Evolutionary conservation across 306 rosid species (phyloP).

Genomic region (Lathyrus aphaca): DNA sequence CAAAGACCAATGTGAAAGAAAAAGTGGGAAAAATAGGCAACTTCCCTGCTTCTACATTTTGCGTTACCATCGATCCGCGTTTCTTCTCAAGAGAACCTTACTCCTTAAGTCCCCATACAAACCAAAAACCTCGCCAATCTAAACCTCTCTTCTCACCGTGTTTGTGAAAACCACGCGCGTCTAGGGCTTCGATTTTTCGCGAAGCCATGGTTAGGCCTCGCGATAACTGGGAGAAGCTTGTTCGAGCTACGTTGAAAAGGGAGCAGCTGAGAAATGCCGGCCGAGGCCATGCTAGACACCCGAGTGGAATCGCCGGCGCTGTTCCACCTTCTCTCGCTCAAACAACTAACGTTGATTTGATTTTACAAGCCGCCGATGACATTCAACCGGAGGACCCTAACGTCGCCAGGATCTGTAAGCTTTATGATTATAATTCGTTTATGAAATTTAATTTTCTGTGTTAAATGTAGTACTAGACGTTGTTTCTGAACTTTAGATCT

Average conservation of each 20-base stretch:
- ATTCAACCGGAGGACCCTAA: constrained; percentile 77
- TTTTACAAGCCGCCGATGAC: constrained; percentile 90
- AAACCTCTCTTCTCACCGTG: constrained; percentile 16
- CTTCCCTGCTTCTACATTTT: neutral
- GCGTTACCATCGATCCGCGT: constrained; percentile 39
- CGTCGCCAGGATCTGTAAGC: constrained; percentile 81
- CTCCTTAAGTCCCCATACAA: neutral
- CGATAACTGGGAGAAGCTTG: constrained; percentile 79
- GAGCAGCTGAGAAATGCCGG: constrained; percentile 76
- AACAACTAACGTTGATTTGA: constrained; percentile 72
- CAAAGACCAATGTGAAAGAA: neutral
- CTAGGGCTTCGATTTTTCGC: constrained; percentile 37
- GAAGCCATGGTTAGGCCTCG: constrained; percentile 74
- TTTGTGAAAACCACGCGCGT: constrained; percentile 31
- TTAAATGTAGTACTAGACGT: neutral
- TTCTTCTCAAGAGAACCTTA: constrained; percentile 19
- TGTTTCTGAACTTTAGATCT: constrained; percentile 28
- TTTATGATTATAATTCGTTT: neutral
- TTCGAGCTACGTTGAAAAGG: constrained; percentile 75
- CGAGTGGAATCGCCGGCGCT: constrained; percentile 79
- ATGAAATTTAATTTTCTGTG: neutral
- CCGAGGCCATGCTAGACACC: constrained; percentile 59
- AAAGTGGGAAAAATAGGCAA: neutral
- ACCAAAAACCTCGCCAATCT: neutral
- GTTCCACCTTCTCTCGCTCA: constrained; percentile 80